phyloP scores from a whole-genome alignment of 805 yeast genomes.

The Ogataea neopini region DNA sequence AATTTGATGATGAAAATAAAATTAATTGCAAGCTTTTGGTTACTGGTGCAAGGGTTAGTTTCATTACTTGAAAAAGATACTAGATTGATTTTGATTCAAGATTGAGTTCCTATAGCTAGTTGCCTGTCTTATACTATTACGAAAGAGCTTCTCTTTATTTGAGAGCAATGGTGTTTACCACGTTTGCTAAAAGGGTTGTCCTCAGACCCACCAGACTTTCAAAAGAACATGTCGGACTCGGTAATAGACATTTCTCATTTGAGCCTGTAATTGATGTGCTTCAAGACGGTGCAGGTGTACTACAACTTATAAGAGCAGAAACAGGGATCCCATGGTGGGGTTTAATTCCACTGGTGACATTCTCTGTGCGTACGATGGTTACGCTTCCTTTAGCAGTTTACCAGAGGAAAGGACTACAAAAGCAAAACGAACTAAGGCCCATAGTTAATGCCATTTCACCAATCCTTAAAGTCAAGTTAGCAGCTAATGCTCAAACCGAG shows the following conservation, averaged over 20 bases:
- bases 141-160: neutral
- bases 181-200: neutral
- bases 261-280: constrained; percentile 25
- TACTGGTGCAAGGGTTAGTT: neutral
- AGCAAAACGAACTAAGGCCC: constrained; percentile 72
- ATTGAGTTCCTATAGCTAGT: neutral
- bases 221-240: neutral
- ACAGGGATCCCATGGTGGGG: constrained; percentile 82
- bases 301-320: constrained; percentile 52
- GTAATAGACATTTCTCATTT: constrained; percentile 23
- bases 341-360: constrained; percentile 71
- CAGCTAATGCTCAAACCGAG: constrained; percentile 44
- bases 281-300: constrained; percentile 30
- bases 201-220: neutral
- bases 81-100: neutral
- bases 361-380: constrained; percentile 60
- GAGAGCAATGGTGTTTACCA: neutral
- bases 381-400: constrained; percentile 79
- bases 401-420: constrained; percentile 67
- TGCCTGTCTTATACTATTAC: no score
- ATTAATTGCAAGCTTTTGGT: neutral
- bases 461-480: constrained; percentile 58
- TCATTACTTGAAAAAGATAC: neutral
- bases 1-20: neutral
- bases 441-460: constrained; percentile 75